Base-by-base conservation (phyloP, 768 basidiomycete species). In the Lactarius sp. region DNA sequence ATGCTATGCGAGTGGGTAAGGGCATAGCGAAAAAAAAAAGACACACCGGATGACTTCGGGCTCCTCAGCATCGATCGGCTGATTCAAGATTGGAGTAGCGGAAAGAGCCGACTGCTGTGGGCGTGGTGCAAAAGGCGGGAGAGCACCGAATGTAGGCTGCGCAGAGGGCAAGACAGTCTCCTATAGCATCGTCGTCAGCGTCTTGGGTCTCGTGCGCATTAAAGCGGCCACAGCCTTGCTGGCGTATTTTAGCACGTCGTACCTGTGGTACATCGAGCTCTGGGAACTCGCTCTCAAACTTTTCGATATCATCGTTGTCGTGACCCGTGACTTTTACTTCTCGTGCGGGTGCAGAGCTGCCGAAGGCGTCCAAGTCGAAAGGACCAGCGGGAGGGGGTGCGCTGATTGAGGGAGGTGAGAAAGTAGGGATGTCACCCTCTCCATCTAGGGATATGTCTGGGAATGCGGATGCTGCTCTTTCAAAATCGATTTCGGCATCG, bases 271-370 rank as follows among this genome's bases (percentile, higher is more conserved):
- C 75, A 58, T 86, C 85, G 65, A 95, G 81, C 57, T 89, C 92
- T 0, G 92, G 92, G 73, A 94, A 95, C 62, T 91, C 84, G 72
- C 77, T 87, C 75, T 93, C 86, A 67, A 95, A 95, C 73, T 87
- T 85, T 62, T 91, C 88, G 63, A 95, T 82, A 67, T 44, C 68
- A 6, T 60, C 56, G 56, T 91, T 89, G 66, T 92, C 90, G 70
- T 91, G 85, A 0, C 90, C 91, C 0, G 92, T 94, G 46, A 92
- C 86, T 70, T 83, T 91, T 59, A 94, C 87, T 10, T 81, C 78
- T 3, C n/a, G 80, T 77, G 46, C 75, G 52, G 72, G 69, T 0
- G 79, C 78, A 9, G 79, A 77, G 52, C 73, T 77, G 16, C 81
- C 85, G 71, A 92, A 90, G 70, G 81, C 79, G 69, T 85, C 84